Conservation (phyloP, 148 eudicot genomes). For the Polygonum aviculare region DNA sequence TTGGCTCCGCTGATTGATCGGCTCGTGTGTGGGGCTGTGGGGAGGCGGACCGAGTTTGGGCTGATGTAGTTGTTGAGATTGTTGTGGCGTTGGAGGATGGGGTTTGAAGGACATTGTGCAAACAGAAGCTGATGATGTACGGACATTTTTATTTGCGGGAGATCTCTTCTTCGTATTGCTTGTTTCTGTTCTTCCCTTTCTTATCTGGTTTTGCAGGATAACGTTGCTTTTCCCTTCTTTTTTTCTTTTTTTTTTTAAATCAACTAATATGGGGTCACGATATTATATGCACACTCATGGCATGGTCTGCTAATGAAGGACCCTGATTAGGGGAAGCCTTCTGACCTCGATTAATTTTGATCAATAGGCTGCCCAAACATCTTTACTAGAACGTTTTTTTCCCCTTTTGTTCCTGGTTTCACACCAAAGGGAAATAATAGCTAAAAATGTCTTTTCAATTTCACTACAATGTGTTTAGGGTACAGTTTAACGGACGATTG, state of each 20-base stretch:
- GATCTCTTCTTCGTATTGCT: not conserved
- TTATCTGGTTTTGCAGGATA: not conserved
- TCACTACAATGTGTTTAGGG: not conserved
- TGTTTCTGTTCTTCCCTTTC: not conserved
- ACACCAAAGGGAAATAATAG: not conserved
- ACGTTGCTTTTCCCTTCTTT: not conserved
- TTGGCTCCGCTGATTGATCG: not conserved
- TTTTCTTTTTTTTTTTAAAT: not conserved
- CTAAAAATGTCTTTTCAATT: not conserved
- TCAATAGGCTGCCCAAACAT: too few relatives aligned
- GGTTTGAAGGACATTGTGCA: not conserved
- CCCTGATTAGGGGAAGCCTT: too few relatives aligned
- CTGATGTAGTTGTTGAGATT: not conserved
- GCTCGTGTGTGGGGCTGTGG: not conserved
- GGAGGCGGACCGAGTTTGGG: not conserved
- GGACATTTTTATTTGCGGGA: not conserved
- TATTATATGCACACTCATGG: too few relatives aligned
- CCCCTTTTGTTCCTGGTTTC: not conserved
- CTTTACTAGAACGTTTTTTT: too few relatives aligned
- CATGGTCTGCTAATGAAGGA: too few relatives aligned
- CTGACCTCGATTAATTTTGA: too few relatives aligned
- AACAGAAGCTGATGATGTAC: not conserved
- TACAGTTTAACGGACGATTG: not conserved
- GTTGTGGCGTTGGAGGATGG: not conserved
- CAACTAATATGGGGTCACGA: too few relatives aligned